These are phyloP conservation scores for Nepenthes gracilis DNA, from an alignment of 148 eudicot species.

Conservation along the genomic window DNA sequence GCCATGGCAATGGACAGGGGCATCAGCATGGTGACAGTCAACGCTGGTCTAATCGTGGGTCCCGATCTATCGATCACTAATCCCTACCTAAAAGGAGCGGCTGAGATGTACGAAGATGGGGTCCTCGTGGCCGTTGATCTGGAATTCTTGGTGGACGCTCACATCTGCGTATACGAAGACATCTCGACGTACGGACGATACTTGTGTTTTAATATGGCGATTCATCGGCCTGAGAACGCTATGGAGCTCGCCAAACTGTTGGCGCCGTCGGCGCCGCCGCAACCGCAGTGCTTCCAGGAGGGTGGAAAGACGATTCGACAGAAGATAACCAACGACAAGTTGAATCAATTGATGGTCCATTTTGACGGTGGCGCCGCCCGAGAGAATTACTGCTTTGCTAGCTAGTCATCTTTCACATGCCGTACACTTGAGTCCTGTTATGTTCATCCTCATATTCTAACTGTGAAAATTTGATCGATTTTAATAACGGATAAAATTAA, in stretches of 20 bases:
- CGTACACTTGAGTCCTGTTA: no score
- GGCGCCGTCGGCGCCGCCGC: slow-evolving; percentile 18
- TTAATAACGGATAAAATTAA: no score
- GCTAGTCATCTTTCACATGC: no score
- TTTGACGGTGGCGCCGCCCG: slow-evolving; percentile 6
- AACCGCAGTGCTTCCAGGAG: slow-evolving; percentile 8
- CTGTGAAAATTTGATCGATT: no score
- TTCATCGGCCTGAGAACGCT: slow-evolving; percentile 27
- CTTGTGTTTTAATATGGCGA: slow-evolving; percentile 46
- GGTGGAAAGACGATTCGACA: slow-evolving; percentile 11
- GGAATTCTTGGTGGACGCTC: slow-evolving; percentile 44
- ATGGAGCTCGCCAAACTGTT: slow-evolving; percentile 29
- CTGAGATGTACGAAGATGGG: slow-evolving; percentile 64
- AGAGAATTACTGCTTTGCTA: no score
- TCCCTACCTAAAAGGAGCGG: slow-evolving; percentile 52
- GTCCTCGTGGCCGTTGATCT: slow-evolving; percentile 50
- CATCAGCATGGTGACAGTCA: slow-evolving; percentile 43
- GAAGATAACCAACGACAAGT: slow-evolving; percentile 47
- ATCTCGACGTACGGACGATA: slow-evolving; percentile 51
- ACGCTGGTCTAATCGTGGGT: slow-evolving; percentile 31
- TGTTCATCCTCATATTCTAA: no score
- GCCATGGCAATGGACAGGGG: slow-evolving; percentile 63
- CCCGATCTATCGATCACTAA: slow-evolving; percentile 23
- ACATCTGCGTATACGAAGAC: slow-evolving; percentile 48
- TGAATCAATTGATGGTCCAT: slow-evolving; percentile 33